Evolutionary conservation across 1,139 yeast species (phyloP).

Genomic region (Hansenula sp.): DNA sequence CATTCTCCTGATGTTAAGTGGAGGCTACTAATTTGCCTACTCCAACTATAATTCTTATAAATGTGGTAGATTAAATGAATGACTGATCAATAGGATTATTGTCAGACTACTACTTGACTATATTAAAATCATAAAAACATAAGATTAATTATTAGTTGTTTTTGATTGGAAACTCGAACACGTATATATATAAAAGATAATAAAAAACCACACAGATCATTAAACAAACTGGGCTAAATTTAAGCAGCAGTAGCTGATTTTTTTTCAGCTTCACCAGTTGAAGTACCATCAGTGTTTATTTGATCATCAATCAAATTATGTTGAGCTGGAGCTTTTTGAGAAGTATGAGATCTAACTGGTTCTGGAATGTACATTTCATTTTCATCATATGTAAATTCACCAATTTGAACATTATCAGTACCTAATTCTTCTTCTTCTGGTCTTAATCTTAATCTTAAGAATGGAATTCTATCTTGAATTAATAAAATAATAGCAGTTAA

Average conservation of each 20-base stretch:
- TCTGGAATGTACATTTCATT: conserved; percentile 66
- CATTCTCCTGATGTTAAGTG: too few relatives aligned
- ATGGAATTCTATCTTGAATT: conserved; percentile 76
- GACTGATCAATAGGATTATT: too few relatives aligned
- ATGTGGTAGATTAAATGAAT: too few relatives aligned
- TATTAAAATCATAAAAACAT: too few relatives aligned
- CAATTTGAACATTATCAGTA: conserved; percentile 83
- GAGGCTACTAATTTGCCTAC: too few relatives aligned
- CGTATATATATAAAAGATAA: too few relatives aligned
- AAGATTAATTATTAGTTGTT: too few relatives aligned
- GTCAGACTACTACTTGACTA: too few relatives aligned
- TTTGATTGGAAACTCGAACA: too few relatives aligned
- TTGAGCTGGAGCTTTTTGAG: conserved; percentile 26
- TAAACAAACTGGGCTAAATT: too few relatives aligned
- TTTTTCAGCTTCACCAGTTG: conserved; percentile 6
- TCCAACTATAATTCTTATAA: too few relatives aligned
- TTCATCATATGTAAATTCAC: conserved; percentile 75
- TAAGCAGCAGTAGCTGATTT: neutral
- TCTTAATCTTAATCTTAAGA: conserved; percentile 74
- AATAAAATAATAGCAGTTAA: conserved; percentile 70
- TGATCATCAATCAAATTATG: conserved; percentile 28
- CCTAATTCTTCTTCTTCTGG: conserved; percentile 91
- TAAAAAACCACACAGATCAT: too few relatives aligned
- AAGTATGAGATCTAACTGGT: conserved; percentile 56
- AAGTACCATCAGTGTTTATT: conserved; percentile 21